phyloP scores from a whole-genome alignment of 1,139 yeast genomes.

The Candida anutae region DNA sequence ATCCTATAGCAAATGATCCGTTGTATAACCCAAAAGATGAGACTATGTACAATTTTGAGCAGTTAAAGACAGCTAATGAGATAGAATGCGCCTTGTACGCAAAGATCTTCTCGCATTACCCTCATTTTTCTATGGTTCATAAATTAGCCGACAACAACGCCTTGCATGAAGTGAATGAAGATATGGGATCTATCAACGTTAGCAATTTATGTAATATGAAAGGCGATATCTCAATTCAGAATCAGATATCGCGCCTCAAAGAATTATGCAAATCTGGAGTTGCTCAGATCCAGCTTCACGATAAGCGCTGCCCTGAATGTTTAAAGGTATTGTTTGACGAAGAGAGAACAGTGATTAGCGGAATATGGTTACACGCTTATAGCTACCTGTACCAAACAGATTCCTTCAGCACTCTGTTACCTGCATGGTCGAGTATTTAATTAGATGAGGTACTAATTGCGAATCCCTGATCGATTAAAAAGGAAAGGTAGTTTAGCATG shows the following conservation, averaged over 20 bases:
- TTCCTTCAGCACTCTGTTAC: conserved; percentile 26
- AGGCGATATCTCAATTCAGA: neutral
- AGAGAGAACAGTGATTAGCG: conserved; percentile 27
- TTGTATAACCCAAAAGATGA: conserved; percentile 33
- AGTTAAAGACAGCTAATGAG: conserved; percentile 14
- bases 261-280: neutral
- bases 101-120: conserved; percentile 13
- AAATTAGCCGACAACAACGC: no score
- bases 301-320: conserved; percentile 42
- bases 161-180: no score
- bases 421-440: conserved; percentile 27
- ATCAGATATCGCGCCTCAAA: no score
- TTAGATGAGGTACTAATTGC: conserved; percentile 1
- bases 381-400: conserved; percentile 7
- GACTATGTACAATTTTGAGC: conserved; percentile 6
- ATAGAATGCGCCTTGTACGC: conserved; percentile 23
- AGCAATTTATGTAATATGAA: no score
- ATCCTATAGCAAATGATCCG: conserved; percentile 64
- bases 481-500: conserved; percentile 20
- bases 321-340: conserved; percentile 23
- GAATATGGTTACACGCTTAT: conserved; percentile 54
- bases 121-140: conserved; percentile 6
- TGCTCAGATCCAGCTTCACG: neutral
- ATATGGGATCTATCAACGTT: conserved; percentile 5
- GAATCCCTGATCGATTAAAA: neutral